Evolutionary conservation across 768 basidiomycete species (phyloP), one percentile per base, ranked within the genome.

Genomic region (Rhizopogon salebrosus): DNA sequence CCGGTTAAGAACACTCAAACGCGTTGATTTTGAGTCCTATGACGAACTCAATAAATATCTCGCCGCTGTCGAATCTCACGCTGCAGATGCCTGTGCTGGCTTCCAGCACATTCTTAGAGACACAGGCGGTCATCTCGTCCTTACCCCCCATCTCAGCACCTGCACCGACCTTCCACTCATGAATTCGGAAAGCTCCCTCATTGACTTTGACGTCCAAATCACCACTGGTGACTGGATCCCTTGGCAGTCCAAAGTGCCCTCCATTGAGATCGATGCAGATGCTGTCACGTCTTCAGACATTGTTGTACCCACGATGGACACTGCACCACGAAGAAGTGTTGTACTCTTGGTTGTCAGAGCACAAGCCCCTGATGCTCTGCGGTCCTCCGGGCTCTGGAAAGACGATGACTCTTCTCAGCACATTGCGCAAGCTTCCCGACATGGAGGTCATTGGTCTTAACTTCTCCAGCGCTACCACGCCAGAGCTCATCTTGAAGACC

Each of bases 371-470:
- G 51, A 90, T 99, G 83, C 80, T 99, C 23, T 99, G 95, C 66
- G 97, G 97, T 41, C 97, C 97, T 62, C 97, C 97, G n/a, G 97
- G 97, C 64, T 98, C 97, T 20, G 97, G 97, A 22, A 99, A 99
- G 75, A 99, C 97, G 6, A 99, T 99, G 97, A 98, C 97, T 0
- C 76, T 99, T 18, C 98, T 99, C 74, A 97, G 93, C 60, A 97
- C 97, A 9, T 80, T 99, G 27, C 85, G 97, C 53, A 98, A 98
- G 69, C 80, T 98, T 36, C 95, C 97, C 2, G 93, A 98, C 70
- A 94, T 99, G 87, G 97, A 99, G 64, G 93, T 98, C 41, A 94
- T 98, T 59, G 97, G 97, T 42, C 84, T 99, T 60, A 99, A 99
- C 72, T 99, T 99, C 71, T 99, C 97, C 29, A 97, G 93, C 67